Base-by-base conservation (phyloP, 1,284 basidiomycete genomes). In the Tilletia caries region DNA sequence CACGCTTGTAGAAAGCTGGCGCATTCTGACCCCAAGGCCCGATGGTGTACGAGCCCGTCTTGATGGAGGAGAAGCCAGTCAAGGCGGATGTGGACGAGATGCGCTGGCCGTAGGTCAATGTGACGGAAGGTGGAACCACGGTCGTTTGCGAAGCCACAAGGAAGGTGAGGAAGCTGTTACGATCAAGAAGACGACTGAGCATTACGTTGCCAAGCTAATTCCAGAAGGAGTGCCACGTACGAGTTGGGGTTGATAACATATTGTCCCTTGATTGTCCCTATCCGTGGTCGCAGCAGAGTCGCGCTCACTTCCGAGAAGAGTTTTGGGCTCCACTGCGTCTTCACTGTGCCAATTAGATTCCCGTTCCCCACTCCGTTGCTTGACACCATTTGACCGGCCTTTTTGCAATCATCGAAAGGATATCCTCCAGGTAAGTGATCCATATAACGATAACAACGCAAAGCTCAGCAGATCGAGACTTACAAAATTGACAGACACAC, bases 271-370 rank as follows among this genome's bases (percentile, higher is more conserved):
- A 84, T 76, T 20, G 82, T 84, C 60, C 85, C 71, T 25, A 85
- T 70, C 64, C 85, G 84, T 67, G 87, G 87, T 3, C 82, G 75
- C 29, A 88, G 72, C 18, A 85, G 73, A 1, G 85, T 85, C 29
- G 84, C 81, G n/a, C 71, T 78, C 23, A 76, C 27, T 37, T 83
- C 81, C 33, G 75, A 76, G 80, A 48, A 84, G 8, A 90, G 80
- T 44, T 86, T 85, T 15, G 88, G 88, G 27, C 87, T 88, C 79
- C 88, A 87, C 71, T 89, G 89, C 75, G 90, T 88, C 69, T 87
- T 87, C 65, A 91, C 74, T 3, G 89, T 89, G 58, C 88, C 89
- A 54, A 87, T 79, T 68, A 90, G 79, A 68, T 86, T 86, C 20
- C 86, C 86, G 5, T 85, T 86, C 10, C 86, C 85, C 20, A 79